Conservation (phyloP, 2,329 filamentous ascomycete species). For the Hyphodiscus sp. region DNA sequence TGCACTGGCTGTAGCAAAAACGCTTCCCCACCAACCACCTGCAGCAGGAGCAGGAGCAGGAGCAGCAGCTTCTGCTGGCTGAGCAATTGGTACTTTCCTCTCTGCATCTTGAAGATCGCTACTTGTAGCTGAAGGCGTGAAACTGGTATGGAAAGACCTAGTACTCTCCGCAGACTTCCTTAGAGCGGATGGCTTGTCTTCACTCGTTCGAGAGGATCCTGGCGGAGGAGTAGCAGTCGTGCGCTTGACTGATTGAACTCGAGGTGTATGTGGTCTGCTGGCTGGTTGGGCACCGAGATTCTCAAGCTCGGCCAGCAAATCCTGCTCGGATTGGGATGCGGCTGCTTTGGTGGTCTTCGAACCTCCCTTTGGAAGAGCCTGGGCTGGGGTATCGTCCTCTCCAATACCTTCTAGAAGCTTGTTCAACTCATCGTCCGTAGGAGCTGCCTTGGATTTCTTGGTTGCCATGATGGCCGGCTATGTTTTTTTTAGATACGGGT, state of each 20-base stretch:
- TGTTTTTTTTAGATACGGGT: neutral
- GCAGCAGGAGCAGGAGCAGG: conserved; percentile 24
- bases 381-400: conserved; percentile 41
- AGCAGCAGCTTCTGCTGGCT: conserved; percentile 30
- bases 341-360: conserved; percentile 29
- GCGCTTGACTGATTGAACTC: conserved; percentile 50
- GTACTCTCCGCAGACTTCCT: conserved; percentile 76
- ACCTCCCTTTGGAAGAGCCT: conserved; percentile 36
- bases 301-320: conserved; percentile 83
- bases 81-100: conserved; percentile 43
- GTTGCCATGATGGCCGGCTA: conserved; percentile 43
- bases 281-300: conserved; percentile 58
- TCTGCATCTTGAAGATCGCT: conserved; percentile 50
- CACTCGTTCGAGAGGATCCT: conserved; percentile 49
- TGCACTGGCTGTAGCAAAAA: conserved; percentile 68
- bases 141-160: conserved; percentile 63
- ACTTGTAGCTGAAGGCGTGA: conserved; percentile 62
- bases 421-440: conserved; percentile 56
- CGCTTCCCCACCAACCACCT: conserved; percentile 81
- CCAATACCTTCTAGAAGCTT: conserved; percentile 60
- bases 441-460: conserved; percentile 50
- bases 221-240: conserved; percentile 43
- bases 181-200: conserved; percentile 49
- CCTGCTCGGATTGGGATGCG: conserved; percentile 46
- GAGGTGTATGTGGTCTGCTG: conserved; percentile 77